Base-by-base conservation (phyloP, 1,284 basidiomycete species). In the Melampsora americana region DNA sequence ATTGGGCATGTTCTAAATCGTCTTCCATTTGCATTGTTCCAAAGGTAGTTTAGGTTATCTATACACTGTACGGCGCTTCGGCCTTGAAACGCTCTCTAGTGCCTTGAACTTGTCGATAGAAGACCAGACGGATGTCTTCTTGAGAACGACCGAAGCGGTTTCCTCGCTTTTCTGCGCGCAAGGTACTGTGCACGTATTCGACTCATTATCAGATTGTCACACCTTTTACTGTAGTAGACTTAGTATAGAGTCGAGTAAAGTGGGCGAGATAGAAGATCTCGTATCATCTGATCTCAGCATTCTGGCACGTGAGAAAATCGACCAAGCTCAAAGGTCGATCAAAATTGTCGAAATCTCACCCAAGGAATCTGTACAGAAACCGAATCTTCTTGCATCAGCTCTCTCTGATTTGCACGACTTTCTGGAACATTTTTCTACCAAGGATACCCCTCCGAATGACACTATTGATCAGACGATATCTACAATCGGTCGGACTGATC, bases 121-220 rank as follows among this genome's bases (percentile, higher is more conserved):
- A 56, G 53, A 56, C 20, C 53, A 56, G n/a, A 56, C 53, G n/a
- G 53, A 56, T 56, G 16, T 56, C 53, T 56, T 56, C n/a, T 28
- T 56, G 14, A n/a, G 53, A 7, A 56, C 53, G 9, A 56, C 53
- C 53, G 53, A 56, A 56, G 53, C 53, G 4, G 53, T 56, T 20
- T 28, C 53, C n/a, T 56, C 28, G 28, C 53, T 56, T 23, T 56
- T 56, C 53, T 9, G 14, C n/a, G 5, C 53, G 5, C n/a, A 56
- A n/a, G 28, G 20, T 16, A 56, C 53, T 56, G 28, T 11, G 6
- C 53, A 56, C 9, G n/a, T n/a, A 11, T 28, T 56, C 14, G 18
- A n/a, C 53, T 56, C 53, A 56, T 7, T 56, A n/a, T 56, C 53
- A 23, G 53, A 56, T 28, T 56, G 20, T 28, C 53, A 56, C 1